Evolutionary conservation across 192 early-diverging fungal species (phyloP), one percentile per base, ranked within the genome.

Genomic region (Rhizophagus clarus): DNA sequence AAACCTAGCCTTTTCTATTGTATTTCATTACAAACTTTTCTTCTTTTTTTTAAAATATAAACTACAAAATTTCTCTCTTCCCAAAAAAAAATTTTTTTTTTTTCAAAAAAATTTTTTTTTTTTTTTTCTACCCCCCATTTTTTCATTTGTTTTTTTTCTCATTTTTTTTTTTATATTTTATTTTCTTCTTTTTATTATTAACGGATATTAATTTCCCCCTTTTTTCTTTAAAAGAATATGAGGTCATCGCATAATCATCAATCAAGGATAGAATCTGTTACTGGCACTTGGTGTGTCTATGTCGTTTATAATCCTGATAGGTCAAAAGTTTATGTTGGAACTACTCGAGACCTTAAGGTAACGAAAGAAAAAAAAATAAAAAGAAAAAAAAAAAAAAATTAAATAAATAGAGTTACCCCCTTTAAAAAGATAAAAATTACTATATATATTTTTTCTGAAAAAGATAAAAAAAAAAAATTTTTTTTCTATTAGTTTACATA

Each of bases 111-210:
- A 17, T 51, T 51, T 56, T 56, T 20, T 20, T 56, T 56, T 56
- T 56, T 17, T 56, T 56, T 20, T 56, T 56, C 66, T 89, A n/a
- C n/a, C n/a, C n/a, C n/a, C n/a, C n/a, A n/a, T 84, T 56, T 20
- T 56, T 20, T 56, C 0, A 20, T 20, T 56, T 20, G 2, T 56
- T 4, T 56, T 20, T 15, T 14, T 15, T 29, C 26, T 28, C 26
- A 32, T 31, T 56, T 26, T 56, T 45, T 56, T 71, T 42, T 71
- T 10, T 42, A 42, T n/a, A 22, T 42, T 31, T 24, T 26, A 73
- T 15, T 26, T 31, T 32, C 34, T 61, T 40, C 11, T 14, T 31
- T 12, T 17, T 40, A 24, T 34, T 34, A 34, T 34, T 34, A 34
- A n/a, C 32, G 6, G 32, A 34, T 31, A 31, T 40, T 10, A 12